Evolutionary conservation across 225 moss, liverwort and hornwort species (phyloP).

Genomic region (Neckera pumila): DNA sequence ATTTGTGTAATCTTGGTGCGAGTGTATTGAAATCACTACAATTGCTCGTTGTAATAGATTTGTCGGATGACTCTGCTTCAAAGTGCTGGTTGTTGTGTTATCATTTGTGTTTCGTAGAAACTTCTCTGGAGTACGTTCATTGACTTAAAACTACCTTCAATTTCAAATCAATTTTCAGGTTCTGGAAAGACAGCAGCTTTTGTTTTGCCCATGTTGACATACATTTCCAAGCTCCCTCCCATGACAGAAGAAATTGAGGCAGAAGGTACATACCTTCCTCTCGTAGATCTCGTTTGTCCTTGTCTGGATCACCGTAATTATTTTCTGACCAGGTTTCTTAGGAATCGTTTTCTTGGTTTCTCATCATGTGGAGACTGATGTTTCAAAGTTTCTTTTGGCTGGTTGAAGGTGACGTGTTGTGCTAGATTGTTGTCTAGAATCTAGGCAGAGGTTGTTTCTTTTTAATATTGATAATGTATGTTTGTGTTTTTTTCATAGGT

Average conservation of each 20-base stretch:
- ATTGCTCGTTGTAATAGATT: not conserved
- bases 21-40: not conserved
- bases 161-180: constrained; percentile 34
- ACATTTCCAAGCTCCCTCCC: constrained; percentile 95
- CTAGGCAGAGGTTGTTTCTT: not conserved
- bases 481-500: constrained; percentile 20
- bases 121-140: not conserved
- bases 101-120: not conserved
- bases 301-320: not conserved
- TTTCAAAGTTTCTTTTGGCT: not conserved
- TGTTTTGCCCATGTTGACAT: constrained; percentile 99
- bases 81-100: not conserved
- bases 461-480: not conserved
- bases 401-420: not conserved
- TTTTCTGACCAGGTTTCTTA: not conserved
- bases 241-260: constrained; percentile 67
- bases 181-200: constrained; percentile 99
- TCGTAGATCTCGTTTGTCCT: not conserved
- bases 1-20: not conserved
- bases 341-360: not conserved
- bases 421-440: not conserved
- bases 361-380: not conserved
- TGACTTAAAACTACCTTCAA: not conserved
- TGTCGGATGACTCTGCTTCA: not conserved
- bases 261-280: constrained; percentile 1